Conservation (phyloP, 2,329 filamentous ascomycete species). For the Canariomyces notabilis region DNA sequence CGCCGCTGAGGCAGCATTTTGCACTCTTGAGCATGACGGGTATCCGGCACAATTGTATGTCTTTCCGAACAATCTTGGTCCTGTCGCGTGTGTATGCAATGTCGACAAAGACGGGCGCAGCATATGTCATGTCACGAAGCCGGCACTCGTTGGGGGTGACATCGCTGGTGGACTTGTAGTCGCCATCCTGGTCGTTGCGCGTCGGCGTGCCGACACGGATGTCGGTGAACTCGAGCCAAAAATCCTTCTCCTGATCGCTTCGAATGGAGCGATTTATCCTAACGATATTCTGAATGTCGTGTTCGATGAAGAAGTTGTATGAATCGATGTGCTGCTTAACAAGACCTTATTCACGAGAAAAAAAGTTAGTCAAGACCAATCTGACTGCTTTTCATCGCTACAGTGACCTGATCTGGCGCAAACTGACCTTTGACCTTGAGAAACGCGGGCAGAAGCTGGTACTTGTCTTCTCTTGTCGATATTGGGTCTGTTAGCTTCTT, state of each 20-base stretch:
- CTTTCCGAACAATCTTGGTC: slow-evolving; percentile 66
- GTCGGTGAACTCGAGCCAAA: slow-evolving; percentile 89
- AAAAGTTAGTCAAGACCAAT: slow-evolving; percentile 24
- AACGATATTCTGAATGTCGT: slow-evolving; percentile 95
- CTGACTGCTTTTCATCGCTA: background rate
- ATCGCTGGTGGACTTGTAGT: slow-evolving; percentile 63
- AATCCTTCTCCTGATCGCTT: slow-evolving; percentile 88
- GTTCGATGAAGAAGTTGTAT: slow-evolving; percentile 96
- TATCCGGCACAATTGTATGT: slow-evolving; percentile 80
- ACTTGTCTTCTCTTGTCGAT: slow-evolving; percentile 75
- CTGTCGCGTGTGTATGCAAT: slow-evolving; percentile 84
- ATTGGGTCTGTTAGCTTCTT: slow-evolving; percentile 63
- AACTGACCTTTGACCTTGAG: slow-evolving; percentile 80
- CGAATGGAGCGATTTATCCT: slow-evolving; percentile 82
- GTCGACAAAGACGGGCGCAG: slow-evolving; percentile 88
- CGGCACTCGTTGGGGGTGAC: slow-evolving; percentile 96
- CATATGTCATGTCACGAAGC: slow-evolving; percentile 95
- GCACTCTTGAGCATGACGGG: slow-evolving; percentile 96
- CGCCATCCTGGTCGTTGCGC: slow-evolving; percentile 64
- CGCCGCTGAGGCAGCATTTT: slow-evolving; percentile 80
- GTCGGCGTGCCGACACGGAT: slow-evolving; percentile 82
- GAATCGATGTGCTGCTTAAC: slow-evolving; percentile 74
- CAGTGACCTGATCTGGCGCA: background rate
- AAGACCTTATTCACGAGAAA: slow-evolving; percentile 1
- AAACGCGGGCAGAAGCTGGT: slow-evolving; percentile 95